These are phyloP conservation scores for Hymenoscyphus infarciens DNA, from an alignment of 2,329 filamentous ascomycete species.

Conservation along the genomic window DNA sequence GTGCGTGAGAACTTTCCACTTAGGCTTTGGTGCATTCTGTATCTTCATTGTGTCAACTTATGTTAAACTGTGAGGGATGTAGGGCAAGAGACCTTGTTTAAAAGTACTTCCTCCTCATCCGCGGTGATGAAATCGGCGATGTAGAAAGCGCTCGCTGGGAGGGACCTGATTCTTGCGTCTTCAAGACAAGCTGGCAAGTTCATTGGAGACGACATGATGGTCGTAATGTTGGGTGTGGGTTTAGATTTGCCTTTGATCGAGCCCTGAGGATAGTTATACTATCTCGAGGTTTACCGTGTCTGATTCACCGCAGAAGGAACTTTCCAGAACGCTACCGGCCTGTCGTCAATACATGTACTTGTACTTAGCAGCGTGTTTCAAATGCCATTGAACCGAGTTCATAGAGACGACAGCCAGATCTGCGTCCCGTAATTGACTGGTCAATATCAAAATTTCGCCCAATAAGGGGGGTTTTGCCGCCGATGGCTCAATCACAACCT, in stretches of 20 bases:
- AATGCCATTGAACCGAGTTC: background rate
- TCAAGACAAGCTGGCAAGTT: constrained; percentile 42
- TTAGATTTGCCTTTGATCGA: background rate
- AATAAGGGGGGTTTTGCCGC: background rate
- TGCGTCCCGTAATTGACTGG: background rate
- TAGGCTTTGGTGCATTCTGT: constrained; percentile 62
- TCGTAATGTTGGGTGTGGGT: background rate
- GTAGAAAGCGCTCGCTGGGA: constrained; percentile 73
- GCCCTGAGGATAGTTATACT: background rate
- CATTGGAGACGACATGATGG: constrained; percentile 10
- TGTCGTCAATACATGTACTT: too few species aligned
- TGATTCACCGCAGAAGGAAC: background rate
- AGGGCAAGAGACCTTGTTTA: constrained; percentile 58
- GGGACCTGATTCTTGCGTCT: constrained; percentile 46
- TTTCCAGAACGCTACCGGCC: background rate
- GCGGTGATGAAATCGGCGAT: constrained; percentile 77
- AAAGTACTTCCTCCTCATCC: constrained; percentile 67
- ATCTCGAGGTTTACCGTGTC: background rate
- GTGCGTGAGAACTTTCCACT: constrained; percentile 86
- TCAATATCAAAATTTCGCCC: background rate
- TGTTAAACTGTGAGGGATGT: background rate
- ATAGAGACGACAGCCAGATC: too few species aligned
- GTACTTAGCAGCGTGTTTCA: background rate
- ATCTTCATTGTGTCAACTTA: constrained; percentile 39
- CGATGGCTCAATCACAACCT: background rate